Evolutionary conservation across 2,329 filamentous ascomycete genomes (phyloP), one percentile per base, ranked within the genome.

Genomic region (Penicillium sp.): DNA sequence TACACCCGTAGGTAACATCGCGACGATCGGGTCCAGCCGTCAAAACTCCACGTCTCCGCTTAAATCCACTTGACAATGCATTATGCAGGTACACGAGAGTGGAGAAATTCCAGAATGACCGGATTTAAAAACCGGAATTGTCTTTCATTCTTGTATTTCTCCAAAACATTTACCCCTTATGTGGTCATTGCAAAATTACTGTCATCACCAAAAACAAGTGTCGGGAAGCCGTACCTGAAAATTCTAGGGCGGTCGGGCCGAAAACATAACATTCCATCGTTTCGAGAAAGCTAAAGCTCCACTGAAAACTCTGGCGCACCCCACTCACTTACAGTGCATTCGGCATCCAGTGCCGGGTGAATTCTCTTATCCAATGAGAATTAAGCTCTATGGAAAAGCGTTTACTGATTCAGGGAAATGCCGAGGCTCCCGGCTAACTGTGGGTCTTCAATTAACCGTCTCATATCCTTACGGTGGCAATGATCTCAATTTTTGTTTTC

Each of bases 341-440:
- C 37, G 37, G 37, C 37, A 42, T 8, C 19, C 19, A 21, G 10
- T 21, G 37, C 37, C 37, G 19, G 19, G 19, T 13, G 19, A 8
- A 39, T 22, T 0, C 8, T 22, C 9, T 22, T 22, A 42, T 22
- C 39, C 39, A 42, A 42, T 42, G 39, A 42, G 19, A 42, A 22
- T 13, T 5, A 5, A 13, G 39, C 19, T 42, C 11, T 2, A 14
- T 5, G 11, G 19, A 22, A 42, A 33, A 22, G 39, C 39, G n/a
- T 42, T 21, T 42, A 39, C 39, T 47, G 29, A n/a, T 31, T n/a
- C 55, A 54, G 53, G 53, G 47, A 56, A 9, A 21, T 45, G 43
- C 59, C 59, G 56, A 59, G 59, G 59, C 46, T 45, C 19, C 37
- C 59, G 54, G 56, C 24, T 55, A 61, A 55, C 48, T 48, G 59